Evolutionary conservation across 371 early-diverging fungal species (phyloP), one percentile per base, ranked within the genome.

Genomic region (Blastocladiella emersonii): DNA sequence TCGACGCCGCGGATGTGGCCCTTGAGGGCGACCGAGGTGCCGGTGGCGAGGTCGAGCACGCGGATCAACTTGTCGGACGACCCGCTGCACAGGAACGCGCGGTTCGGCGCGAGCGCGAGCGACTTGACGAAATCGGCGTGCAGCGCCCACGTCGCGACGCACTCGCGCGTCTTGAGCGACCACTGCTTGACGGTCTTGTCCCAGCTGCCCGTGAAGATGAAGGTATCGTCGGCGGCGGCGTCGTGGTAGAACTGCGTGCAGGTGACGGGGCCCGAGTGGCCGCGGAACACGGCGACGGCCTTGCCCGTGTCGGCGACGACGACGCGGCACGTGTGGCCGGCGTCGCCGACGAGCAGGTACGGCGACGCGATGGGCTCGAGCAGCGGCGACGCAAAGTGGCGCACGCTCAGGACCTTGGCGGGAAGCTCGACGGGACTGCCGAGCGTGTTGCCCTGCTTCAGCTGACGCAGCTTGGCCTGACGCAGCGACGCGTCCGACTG

Each of bases 201-300:
- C 90, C 90, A 90, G 3, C 87, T 87, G 55, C 89, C 87, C 3
- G 90, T 90, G 65, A 69, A 65, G 10, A 89, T 70, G 32, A 84
- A 72, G n/a, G 68, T 74, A 43, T 81, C 80, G 17, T 75, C 69
- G n/a, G 68, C 76, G 12, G 64, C 63, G 30, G 71, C 59, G 23
- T 78, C 68, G 34, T 72, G 67, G 45, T 79, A 77, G 23, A 78
- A 66, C 0, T 75, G 81, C 2, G 89, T 57, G 39, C 77, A 77
- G 10, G 91, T 91, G 37, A 90, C 90, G 23, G 92, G 92, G 7
- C 91, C 92, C 19, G 72, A 64, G 67, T 92, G 92, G 21, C 91
- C 92, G 60, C 80, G 81, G 67, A 80, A 91, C 0, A 79, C 25
- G 61, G 75, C 78, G 30, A 76, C 69, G 8, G 78, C 65, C 51